Conservation (phyloP, 2,329 filamentous ascomycete genomes). For the Colletotrichum viniferum region DNA sequence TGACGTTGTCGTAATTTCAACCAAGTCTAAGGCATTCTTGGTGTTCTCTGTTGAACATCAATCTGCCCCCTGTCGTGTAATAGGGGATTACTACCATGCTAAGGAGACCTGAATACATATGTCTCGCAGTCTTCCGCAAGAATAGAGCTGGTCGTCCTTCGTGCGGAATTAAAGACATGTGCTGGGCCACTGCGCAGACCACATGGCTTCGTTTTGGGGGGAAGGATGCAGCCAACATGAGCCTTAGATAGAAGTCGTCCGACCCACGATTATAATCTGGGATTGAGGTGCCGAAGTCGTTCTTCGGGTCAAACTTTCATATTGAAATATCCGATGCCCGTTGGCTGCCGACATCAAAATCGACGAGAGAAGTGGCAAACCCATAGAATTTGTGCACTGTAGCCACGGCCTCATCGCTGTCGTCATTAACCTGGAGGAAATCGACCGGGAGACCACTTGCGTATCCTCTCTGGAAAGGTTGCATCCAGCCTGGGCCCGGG, state of each 20-base stretch:
- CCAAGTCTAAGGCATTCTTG: too few species aligned
- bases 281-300: neutral
- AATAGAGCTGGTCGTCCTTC: too few species aligned
- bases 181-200: too few species aligned
- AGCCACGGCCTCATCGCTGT: neutral
- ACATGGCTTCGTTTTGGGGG: too few species aligned
- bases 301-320: rapidly evolving
- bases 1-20: too few species aligned
- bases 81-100: too few species aligned
- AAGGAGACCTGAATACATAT: too few species aligned
- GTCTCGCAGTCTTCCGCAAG: too few species aligned
- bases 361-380: too few species aligned
- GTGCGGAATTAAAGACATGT: too few species aligned
- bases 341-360: neutral
- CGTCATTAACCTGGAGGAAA: rapidly evolving
- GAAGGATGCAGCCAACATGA: neutral
- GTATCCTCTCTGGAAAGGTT: neutral
- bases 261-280: neutral
- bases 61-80: too few species aligned
- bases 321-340: neutral
- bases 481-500: neutral
- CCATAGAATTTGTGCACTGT: neutral
- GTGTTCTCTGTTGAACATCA: too few species aligned
- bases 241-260: neutral
- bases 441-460: neutral